Conservation (phyloP, 371 early-diverging fungal genomes). For the Conidiobolus incongruus region DNA sequence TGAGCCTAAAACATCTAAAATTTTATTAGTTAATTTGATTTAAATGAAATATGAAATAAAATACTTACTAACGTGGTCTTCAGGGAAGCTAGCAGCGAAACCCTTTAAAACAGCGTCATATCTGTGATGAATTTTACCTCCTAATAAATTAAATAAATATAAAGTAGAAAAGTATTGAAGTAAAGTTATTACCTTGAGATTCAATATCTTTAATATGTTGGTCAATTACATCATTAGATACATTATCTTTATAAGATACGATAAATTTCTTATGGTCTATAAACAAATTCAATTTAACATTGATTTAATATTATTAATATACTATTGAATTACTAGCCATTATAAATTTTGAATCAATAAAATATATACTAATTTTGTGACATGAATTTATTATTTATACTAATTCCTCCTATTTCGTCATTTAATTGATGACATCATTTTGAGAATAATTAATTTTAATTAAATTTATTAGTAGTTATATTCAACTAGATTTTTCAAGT, state of each 20-base stretch:
- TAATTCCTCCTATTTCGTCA: no score
- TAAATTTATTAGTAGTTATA: no score
- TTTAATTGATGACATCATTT: no score
- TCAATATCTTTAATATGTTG: constrained; percentile 8
- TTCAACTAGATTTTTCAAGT: no score
- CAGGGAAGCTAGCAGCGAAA: constrained; percentile 11
- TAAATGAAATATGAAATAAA: background rate
- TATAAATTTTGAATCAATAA: no score
- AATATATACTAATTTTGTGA: no score
- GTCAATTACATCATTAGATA: constrained; percentile 7
- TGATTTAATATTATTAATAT: no score
- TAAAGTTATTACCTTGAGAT: constrained; percentile 5
- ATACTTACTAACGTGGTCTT: constrained; percentile 1
- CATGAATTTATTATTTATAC: no score
- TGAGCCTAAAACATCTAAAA: background rate
- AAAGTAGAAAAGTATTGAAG: background rate
- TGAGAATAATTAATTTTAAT: no score
- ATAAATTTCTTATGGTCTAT: constrained; percentile 5
- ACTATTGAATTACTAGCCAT: no score
- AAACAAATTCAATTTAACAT: no score
- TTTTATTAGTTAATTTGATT: background rate
- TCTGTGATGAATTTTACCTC: constrained; percentile 11
- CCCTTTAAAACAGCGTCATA: constrained; percentile 11
- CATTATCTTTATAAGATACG: constrained; percentile 10
- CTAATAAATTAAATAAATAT: background rate